Evolutionary conservation across 2,329 filamentous ascomycete species (phyloP).

Genomic region (Colletotrichum melonis): DNA sequence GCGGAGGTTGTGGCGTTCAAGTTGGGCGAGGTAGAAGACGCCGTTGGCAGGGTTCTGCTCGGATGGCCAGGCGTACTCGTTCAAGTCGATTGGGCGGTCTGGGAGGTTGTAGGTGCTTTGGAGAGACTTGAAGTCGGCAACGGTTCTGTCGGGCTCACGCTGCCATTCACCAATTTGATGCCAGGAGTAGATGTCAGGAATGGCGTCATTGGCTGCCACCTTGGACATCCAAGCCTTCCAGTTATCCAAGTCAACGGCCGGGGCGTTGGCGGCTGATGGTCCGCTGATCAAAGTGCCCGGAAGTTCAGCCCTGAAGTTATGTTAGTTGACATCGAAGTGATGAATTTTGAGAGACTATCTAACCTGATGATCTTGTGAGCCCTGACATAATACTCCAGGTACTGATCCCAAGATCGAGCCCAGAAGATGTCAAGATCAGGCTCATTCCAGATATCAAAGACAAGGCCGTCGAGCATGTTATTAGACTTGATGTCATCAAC

Average conservation of each 20-base stretch:
- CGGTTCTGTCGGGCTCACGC: constrained; percentile 17
- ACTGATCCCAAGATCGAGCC: constrained; percentile 35
- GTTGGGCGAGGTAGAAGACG: constrained; percentile 58
- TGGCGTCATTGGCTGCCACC: constrained; percentile 16
- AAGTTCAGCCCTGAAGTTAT: constrained; percentile 23
- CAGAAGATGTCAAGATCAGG: constrained; percentile 51
- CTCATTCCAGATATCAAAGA: constrained; percentile 66
- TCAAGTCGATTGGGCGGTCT: constrained; percentile 54
- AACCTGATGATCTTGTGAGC: constrained; percentile 37
- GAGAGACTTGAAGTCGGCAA: constrained; percentile 39
- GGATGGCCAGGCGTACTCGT: constrained; percentile 56
- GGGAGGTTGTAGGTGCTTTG: constrained; percentile 45
- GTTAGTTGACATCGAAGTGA: neutral
- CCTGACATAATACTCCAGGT: constrained; percentile 34
- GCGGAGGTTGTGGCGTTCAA: constrained; percentile 55
- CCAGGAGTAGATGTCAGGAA: constrained; percentile 37
- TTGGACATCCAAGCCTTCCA: constrained; percentile 27
- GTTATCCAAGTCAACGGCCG: neutral
- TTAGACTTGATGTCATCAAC: constrained; percentile 51
- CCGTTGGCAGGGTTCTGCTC: constrained; percentile 55
- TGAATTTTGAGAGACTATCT: neutral
- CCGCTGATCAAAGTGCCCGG: constrained; percentile 27
- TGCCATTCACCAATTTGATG: constrained; percentile 29
- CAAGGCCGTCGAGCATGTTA: constrained; percentile 48
- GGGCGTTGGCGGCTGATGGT: constrained; percentile 10